Percentiles rank a stretch among this genome's conserved stretches.
phyloP scores from a whole-genome alignment of 495 filamentous ascomycete species.

The Talaromyces stipitatus region DNA sequence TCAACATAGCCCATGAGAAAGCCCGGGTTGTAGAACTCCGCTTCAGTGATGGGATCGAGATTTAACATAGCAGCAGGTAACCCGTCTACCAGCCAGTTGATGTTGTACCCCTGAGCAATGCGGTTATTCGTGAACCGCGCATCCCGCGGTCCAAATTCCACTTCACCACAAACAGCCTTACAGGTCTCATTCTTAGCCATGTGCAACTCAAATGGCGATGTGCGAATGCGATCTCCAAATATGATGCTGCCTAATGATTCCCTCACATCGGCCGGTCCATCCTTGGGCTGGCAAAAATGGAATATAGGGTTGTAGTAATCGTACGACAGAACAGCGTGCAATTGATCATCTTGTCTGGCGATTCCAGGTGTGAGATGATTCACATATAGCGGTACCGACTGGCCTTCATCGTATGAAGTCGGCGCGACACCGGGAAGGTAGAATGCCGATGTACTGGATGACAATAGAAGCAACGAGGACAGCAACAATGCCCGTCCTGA shows the following conservation, averaged over 20 bases:
- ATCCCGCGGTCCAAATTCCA: constrained; percentile 56
- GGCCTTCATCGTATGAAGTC: constrained; percentile 71
- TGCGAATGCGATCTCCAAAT: constrained; percentile 92
- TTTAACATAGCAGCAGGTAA: constrained; percentile 79
- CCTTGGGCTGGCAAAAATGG: constrained; percentile 75
- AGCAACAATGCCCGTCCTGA: constrained; percentile 23
- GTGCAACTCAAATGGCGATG: constrained; percentile 78
- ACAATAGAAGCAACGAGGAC: constrained; percentile 20
- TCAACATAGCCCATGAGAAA: constrained; percentile 71
- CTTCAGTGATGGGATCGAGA: constrained; percentile 61
- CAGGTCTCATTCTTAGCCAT: constrained; percentile 84
- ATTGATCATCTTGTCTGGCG: constrained; percentile 62
- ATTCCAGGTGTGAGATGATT: constrained; percentile 84
- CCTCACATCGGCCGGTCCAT: constrained; percentile 62
- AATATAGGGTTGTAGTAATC: constrained; percentile 90
- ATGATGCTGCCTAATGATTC: constrained; percentile 94
- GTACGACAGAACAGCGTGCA: constrained; percentile 86
- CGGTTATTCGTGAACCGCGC: constrained; percentile 74
- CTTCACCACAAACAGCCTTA: constrained; percentile 62
- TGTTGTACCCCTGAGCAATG: constrained; percentile 74
- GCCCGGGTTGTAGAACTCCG: constrained; percentile 76
- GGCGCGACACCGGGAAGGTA: constrained; percentile 95
- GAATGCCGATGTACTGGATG: constrained; percentile 63
- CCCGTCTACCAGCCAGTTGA: constrained; percentile 95
- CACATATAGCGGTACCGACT: constrained; percentile 81